Percentiles rank a stretch among this genome's conserved stretches.
These are phyloP conservation scores for Canavalia gladiata DNA, from an alignment of 306 rosid genomes.

Conservation along the genomic window DNA sequence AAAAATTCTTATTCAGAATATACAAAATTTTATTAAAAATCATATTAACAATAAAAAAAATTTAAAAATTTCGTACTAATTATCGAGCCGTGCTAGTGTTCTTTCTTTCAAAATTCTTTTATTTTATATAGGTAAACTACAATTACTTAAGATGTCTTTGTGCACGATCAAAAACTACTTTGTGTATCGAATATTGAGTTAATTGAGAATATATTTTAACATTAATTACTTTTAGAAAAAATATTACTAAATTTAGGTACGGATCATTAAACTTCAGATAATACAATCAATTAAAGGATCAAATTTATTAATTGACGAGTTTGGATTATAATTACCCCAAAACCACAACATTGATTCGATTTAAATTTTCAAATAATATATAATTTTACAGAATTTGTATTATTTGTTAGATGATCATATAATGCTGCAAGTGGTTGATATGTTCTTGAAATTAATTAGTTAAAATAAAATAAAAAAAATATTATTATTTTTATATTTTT, in stretches of 20 bases:
- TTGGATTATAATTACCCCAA: conserved; percentile 17
- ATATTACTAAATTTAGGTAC: conserved; percentile 9
- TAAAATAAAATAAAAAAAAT: too few relatives aligned
- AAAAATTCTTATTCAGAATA: neutral
- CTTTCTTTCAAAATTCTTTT: neutral
- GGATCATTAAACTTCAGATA: conserved; percentile 27
- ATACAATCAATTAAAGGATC: conserved; percentile 36
- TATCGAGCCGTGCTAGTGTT: neutral
- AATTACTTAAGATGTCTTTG: conserved; percentile 16
- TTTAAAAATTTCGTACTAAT: neutral
- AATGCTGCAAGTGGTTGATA: conserved; percentile 17
- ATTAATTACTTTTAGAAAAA: conserved; percentile 18
- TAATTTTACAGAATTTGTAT: conserved; percentile 29
- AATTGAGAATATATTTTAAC: conserved; percentile 2
- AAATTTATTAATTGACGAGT: conserved; percentile 36
- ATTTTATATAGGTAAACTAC: conserved; percentile 20
- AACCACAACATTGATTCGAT: neutral
- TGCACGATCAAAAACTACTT: conserved; percentile 46
- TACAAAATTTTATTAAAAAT: neutral
- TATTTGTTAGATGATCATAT: conserved; percentile 32
- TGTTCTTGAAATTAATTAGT: too few relatives aligned
- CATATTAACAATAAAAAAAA: neutral
- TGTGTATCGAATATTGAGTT: conserved; percentile 41
- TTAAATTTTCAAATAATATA: conserved; percentile 1
- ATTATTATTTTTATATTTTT: too few relatives aligned